phyloP scores from a whole-genome alignment of 345 rosid genomes.

The Turnera subulata region DNA sequence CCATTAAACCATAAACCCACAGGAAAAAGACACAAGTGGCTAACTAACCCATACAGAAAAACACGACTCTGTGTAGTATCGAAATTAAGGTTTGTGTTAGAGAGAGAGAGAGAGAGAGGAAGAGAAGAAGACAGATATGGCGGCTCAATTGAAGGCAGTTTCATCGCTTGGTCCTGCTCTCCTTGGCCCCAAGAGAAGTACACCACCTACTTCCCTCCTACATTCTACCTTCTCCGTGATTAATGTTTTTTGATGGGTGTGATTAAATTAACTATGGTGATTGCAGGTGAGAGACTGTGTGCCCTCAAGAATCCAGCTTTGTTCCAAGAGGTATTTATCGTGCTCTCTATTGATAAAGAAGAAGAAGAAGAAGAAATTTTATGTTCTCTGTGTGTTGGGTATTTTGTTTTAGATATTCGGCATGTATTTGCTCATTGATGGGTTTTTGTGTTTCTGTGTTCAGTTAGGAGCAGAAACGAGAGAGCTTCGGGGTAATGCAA shows the following conservation, averaged over 20 bases:
- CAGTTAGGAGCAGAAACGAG: slow-evolving; percentile 33
- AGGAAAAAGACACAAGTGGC: too few species aligned
- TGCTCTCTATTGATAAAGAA: neutral
- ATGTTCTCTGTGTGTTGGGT: neutral
- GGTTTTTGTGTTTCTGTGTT: neutral
- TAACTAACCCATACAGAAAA: too few species aligned
- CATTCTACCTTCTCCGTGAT: neutral
- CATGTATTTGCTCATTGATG: neutral
- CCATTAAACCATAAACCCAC: too few species aligned
- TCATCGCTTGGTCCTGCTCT: slow-evolving; percentile 16
- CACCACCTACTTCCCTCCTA: neutral
- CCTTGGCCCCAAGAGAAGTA: slow-evolving; percentile 14
- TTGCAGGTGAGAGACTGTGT: slow-evolving; percentile 7
- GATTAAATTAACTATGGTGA: slow-evolving; percentile 3
- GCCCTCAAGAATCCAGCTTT: slow-evolving; percentile 14
- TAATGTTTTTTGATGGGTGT: neutral
- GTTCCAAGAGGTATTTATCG: slow-evolving; percentile 23
- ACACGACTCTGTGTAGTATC: too few species aligned
- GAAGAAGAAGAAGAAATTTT: too few species aligned
- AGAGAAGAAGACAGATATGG: neutral
- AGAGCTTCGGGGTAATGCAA: slow-evolving; percentile 28
- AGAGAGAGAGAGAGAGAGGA: too few species aligned
- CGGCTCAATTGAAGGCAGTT: slow-evolving; percentile 32
- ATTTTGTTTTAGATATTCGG: neutral
- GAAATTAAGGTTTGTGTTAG: too few species aligned